Conservation (phyloP, 495 filamentous ascomycete genomes). For the Gamarada debralockiae region DNA sequence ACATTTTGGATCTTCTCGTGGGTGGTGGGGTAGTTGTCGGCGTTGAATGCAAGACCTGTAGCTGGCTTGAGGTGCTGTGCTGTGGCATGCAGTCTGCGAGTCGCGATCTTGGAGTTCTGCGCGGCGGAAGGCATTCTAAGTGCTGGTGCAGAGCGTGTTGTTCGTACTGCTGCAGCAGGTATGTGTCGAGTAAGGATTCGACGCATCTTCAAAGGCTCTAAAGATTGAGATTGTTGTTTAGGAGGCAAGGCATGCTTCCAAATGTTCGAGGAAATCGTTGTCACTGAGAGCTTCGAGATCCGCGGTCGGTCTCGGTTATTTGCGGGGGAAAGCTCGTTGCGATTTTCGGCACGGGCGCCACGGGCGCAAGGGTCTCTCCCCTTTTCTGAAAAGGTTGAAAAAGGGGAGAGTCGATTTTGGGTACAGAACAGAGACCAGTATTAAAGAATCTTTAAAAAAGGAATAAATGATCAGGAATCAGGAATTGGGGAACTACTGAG, state of each 20-base stretch:
- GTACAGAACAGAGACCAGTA: too few species aligned
- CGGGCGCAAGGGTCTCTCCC: too few species aligned
- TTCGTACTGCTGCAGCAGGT: slow-evolving; percentile 17
- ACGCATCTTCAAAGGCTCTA: slow-evolving; percentile 17
- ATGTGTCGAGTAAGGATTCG: slow-evolving; percentile 17
- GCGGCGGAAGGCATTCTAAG: slow-evolving; percentile 23
- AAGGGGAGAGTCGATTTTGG: too few species aligned
- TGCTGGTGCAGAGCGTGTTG: slow-evolving; percentile 13
- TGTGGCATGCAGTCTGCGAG: slow-evolving; percentile 53
- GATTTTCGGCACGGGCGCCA: not conserved
- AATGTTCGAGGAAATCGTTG: not conserved
- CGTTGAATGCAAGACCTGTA: slow-evolving; percentile 49
- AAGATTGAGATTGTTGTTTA: not conserved
- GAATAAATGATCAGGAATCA: too few species aligned
- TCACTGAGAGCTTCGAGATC: too few species aligned
- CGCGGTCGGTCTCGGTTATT: too few species aligned
- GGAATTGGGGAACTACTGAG: too few species aligned
- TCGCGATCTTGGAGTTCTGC: slow-evolving; percentile 20
- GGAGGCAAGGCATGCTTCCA: not conserved
- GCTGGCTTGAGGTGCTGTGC: slow-evolving; percentile 51
- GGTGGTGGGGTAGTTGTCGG: slow-evolving; percentile 70
- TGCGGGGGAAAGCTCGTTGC: too few species aligned
- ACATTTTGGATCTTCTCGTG: slow-evolving; percentile 75
- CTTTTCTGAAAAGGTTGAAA: too few species aligned
- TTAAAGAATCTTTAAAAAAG: too few species aligned